phyloP scores from a whole-genome alignment of 1,284 basidiomycete species.

The Tranzscheliella williamsii region DNA sequence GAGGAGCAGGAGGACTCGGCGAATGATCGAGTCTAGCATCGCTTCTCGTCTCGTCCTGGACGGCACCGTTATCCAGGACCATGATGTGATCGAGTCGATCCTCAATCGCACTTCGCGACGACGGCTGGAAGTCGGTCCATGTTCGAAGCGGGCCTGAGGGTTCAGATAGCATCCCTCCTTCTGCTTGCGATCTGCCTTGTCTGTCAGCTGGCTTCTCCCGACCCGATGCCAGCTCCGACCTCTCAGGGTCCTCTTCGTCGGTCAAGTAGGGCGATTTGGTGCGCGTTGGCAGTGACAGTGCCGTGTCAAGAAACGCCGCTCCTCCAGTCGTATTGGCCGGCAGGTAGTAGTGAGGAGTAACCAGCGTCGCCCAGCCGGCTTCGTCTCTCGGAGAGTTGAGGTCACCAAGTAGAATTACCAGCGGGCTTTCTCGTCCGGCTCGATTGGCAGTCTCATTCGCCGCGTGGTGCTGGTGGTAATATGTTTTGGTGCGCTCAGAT shows the following conservation, averaged over 20 bases:
- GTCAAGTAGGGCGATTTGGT: constrained; percentile 17
- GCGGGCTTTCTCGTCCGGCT: constrained; percentile 22
- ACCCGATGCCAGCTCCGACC: constrained; percentile 14
- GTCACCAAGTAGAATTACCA: constrained; percentile 41
- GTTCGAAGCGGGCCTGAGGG: constrained; percentile 24
- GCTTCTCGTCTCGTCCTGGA: constrained; percentile 14
- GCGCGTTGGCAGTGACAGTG: constrained; percentile 23
- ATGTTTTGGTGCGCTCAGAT: neutral
- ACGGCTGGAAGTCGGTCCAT: constrained; percentile 37
- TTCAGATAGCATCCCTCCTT: constrained; percentile 8
- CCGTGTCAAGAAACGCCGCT: constrained; percentile 32
- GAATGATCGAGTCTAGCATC: constrained; percentile 19
- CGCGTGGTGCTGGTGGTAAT: no score
- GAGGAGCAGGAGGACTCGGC: neutral
- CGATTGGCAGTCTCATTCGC: no score
- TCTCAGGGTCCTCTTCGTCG: constrained; percentile 21
- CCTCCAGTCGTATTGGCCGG: constrained; percentile 9
- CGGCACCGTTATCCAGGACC: constrained; percentile 29
- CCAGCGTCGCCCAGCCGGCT: constrained; percentile 32
- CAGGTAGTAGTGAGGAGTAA: constrained; percentile 28
- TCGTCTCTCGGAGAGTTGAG: constrained; percentile 45
- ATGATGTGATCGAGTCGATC: constrained; percentile 43
- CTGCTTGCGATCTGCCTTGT: neutral
- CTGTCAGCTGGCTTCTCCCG: neutral
- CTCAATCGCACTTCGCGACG: constrained; percentile 20